Evolutionary conservation across 2,329 filamentous ascomycete species (phyloP).

Genomic region (Drechslerella coelobrocha): DNA sequence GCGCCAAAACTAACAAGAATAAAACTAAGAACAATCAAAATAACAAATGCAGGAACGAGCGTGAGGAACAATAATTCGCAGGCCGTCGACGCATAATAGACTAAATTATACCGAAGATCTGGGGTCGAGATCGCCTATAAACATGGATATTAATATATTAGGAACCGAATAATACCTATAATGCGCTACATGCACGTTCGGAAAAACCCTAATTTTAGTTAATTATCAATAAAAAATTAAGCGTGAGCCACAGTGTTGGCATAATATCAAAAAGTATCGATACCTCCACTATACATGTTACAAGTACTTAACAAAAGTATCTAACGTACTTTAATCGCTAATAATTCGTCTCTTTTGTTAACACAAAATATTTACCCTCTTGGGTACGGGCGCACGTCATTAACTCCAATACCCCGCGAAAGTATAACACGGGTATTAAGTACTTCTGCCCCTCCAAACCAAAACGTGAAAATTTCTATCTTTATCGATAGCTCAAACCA

Average conservation of each 20-base stretch:
- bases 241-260: background rate
- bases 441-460: background rate
- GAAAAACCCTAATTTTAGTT: slow-evolving; percentile 16
- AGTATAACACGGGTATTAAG: background rate
- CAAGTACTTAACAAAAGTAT: too few relatives aligned
- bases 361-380: too few relatives aligned
- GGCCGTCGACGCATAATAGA: slow-evolving; percentile 48
- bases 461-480: background rate
- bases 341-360: too few relatives aligned
- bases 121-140: slow-evolving; percentile 50
- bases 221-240: background rate
- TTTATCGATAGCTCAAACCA: background rate
- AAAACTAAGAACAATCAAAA: slow-evolving; percentile 9
- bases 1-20: background rate
- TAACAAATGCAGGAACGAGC: slow-evolving; percentile 50
- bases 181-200: slow-evolving; percentile 22
- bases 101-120: slow-evolving; percentile 50
- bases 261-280: background rate
- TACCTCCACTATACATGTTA: background rate
- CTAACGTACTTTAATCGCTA: too few relatives aligned
- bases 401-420: background rate
- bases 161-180: slow-evolving; percentile 25
- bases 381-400: too few relatives aligned
- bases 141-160: slow-evolving; percentile 47
- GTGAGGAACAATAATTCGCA: slow-evolving; percentile 33